Conservation (phyloP, 2,329 filamentous ascomycete species). For the Hawksworthiomyces lignivorus region DNA sequence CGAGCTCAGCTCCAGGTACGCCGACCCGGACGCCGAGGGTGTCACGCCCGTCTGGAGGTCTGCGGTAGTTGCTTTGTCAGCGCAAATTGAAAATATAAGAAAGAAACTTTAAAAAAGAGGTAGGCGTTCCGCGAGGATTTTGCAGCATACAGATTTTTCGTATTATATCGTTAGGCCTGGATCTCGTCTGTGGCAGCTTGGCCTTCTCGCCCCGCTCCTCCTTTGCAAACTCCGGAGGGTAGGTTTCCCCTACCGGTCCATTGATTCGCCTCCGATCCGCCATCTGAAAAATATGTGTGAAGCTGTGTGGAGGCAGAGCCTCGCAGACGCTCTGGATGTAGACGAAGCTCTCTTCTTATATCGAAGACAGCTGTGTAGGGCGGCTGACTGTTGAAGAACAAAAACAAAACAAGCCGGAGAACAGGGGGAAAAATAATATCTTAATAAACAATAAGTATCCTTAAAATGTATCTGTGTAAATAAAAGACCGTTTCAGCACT, state of each 20-base stretch:
- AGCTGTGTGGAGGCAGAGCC: not conserved
- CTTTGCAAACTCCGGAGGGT: constrained; percentile 55
- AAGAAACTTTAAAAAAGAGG: no score
- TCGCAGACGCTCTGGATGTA: no score
- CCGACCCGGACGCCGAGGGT: constrained; percentile 87
- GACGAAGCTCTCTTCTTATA: no score
- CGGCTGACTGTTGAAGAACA: no score
- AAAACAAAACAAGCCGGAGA: no score
- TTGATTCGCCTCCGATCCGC: constrained; percentile 85
- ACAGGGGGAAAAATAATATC: no score
- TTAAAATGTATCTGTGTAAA: no score
- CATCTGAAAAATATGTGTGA: constrained; percentile 52
- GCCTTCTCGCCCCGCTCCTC: constrained; percentile 30
- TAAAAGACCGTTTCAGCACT: no score
- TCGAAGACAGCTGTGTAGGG: no score
- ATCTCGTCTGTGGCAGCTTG: constrained; percentile 38
- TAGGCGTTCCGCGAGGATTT: no score
- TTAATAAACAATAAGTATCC: no score
- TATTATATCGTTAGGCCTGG: constrained; percentile 60
- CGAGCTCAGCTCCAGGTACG: constrained; percentile 66
- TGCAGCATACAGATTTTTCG: constrained; percentile 72
- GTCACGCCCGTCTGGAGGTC: constrained; percentile 88
- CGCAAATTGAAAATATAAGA: no score
- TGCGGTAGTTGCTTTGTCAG: constrained; percentile 27
- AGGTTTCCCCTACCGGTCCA: constrained; percentile 70